Evolutionary conservation across 208 protist species (phyloP).

Genomic region (Leishmania mexicana): DNA sequence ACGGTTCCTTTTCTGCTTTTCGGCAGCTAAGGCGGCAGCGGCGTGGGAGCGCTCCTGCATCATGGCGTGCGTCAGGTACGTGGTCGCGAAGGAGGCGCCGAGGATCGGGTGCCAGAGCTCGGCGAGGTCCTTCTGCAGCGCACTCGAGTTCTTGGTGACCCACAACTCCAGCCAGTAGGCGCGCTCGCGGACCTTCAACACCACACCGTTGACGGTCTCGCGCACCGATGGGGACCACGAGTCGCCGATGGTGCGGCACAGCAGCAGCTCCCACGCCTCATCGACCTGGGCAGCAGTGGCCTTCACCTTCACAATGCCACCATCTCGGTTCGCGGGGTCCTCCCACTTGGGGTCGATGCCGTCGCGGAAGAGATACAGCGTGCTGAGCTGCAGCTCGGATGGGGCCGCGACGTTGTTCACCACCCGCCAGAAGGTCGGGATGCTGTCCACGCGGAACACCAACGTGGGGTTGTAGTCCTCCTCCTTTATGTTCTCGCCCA

Average conservation of each 20-base stretch:
- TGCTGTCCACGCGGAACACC: constrained; percentile 80
- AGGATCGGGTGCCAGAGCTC: constrained; percentile 63
- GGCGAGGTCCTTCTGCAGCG: constrained; percentile 68
- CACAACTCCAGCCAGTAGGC: constrained; percentile 83
- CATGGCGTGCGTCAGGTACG: constrained; percentile 63
- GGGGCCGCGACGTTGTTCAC: constrained; percentile 94
- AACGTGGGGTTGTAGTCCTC: constrained; percentile 82
- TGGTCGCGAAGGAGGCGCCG: constrained; percentile 49
- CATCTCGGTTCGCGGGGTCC: constrained; percentile 87
- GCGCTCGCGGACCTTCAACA: constrained; percentile 74
- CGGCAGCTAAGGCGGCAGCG: constrained; percentile 37
- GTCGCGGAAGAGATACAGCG: constrained; percentile 95
- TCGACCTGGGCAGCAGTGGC: constrained; percentile 46
- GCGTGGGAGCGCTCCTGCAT: constrained; percentile 65
- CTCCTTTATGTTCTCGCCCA: constrained; percentile 68
- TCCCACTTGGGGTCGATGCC: constrained; percentile 97
- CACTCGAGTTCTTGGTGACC: constrained; percentile 68
- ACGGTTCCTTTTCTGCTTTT: constrained; percentile 52
- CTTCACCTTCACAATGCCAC: constrained; percentile 83
- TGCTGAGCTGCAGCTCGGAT: constrained; percentile 75
- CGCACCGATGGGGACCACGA: constrained; percentile 74
- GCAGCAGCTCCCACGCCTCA: constrained; percentile 82
- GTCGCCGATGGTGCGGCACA: constrained; percentile 83
- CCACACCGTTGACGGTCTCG: constrained; percentile 80
- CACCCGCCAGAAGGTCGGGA: constrained; percentile 89